Evolutionary conservation across 495 filamentous ascomycete species (phyloP).

Genomic region (Xylaria flabelliformis): DNA sequence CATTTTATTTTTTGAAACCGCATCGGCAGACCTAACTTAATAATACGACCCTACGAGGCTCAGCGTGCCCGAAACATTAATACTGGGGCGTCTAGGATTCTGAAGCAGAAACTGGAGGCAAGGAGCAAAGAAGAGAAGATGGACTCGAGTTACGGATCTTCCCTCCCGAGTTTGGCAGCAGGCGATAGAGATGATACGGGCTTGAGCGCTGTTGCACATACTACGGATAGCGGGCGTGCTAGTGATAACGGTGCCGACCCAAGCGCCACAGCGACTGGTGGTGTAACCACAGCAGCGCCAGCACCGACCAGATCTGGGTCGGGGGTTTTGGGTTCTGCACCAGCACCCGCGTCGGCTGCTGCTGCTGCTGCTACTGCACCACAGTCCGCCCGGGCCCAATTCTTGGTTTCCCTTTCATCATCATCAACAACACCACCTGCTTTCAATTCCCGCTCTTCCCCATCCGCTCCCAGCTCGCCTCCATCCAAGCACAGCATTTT

Average conservation of each 20-base stretch:
- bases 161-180: background rate
- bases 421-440: constrained; percentile 20
- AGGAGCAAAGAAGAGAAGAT: constrained; percentile 20
- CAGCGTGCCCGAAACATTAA: constrained; percentile 10
- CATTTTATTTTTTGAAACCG: background rate
- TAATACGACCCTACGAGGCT: background rate
- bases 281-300: constrained; percentile 25
- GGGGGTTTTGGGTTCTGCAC: constrained; percentile 11
- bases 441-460: constrained; percentile 9
- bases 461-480: constrained; percentile 28
- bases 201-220: constrained; percentile 1
- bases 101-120: background rate
- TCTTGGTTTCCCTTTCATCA: constrained; percentile 8
- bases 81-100: constrained; percentile 10
- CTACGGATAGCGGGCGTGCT: constrained; percentile 10
- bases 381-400: background rate
- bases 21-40: background rate
- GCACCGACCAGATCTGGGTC: constrained; percentile 26
- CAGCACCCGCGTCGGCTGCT: constrained; percentile 6
- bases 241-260: constrained; percentile 16
- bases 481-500: constrained; percentile 40
- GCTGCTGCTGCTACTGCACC: constrained; percentile 13
- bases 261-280: constrained; percentile 16
- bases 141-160: constrained; percentile 28
- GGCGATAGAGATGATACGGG: background rate